Evolutionary conservation across 148 eudicot genomes (phyloP), one percentile per base, ranked within the genome.

Genomic region (Camellia japonica): DNA sequence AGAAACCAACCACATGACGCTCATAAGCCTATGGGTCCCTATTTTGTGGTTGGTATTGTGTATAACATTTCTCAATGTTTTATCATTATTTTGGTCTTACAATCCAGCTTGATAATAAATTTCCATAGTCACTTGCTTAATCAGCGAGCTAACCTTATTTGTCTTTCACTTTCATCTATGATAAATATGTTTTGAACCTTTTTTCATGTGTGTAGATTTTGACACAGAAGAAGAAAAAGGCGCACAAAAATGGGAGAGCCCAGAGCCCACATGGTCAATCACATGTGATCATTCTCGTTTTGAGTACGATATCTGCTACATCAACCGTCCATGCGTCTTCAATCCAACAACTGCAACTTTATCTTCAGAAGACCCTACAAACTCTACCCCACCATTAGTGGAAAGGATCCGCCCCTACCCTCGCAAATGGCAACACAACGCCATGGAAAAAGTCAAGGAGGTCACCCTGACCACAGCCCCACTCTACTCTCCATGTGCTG

Each of bases 341-440:
- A 85, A 88, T 83, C 89, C 91, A 12, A 84, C 43, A 9, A 73
- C 79, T 6, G 71, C 82, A 5, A 86, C 89, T 1, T 44, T 90
- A 59, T 83, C 81, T 72, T 42, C 80, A 18, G 68, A 68, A 15
- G 91, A 83, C 59, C 86, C 87, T 3, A 83, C 82, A 14, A 55
- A 66, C 52, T 58, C 71, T 2, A 68, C 76, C 79, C 86, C 85
- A 71, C 41, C 30, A 3, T 42, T 2, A 70, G 68, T 60, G n/a
- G 83, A 82, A 73, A 84, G 62, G 63, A 85, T 90, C 71, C 81
- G 80, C 63, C 91, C 93, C 2, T 89, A 90, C 84, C 90, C 92
- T 18, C 88, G 92, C 6, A 89, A 89, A 79, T 64, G 55, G 44
- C 87, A 86, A 68, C 76, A 43, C 49, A 64, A 51, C 1, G 84